A percentile compares a stretch with the other conserved stretches of the same genome.
phyloP scores from a whole-genome alignment of 441 rosid genomes.

The Populus hybrid region DNA sequence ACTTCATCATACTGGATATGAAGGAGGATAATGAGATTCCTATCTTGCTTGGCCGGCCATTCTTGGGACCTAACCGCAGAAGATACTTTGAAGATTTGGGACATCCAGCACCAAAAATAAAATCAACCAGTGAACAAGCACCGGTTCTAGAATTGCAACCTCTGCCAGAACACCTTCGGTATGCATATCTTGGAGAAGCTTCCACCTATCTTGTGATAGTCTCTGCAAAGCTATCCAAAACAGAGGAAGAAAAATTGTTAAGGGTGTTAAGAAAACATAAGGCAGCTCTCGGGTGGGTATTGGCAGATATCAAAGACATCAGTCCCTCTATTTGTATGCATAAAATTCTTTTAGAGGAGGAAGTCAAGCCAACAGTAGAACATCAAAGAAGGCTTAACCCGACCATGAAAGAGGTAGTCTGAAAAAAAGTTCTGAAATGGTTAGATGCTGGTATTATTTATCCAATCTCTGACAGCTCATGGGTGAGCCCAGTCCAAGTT shows the following conservation, averaged over 20 bases:
- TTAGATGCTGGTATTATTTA: not conserved
- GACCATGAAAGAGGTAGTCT: not conserved
- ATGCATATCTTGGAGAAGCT: too few species aligned
- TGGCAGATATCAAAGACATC: not conserved
- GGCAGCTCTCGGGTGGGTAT: not conserved
- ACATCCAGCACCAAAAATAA: too few species aligned
- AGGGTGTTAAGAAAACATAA: not conserved
- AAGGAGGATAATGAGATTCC: not conserved
- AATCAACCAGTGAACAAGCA: too few species aligned
- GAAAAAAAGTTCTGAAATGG: too few species aligned
- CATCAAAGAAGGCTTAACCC: not conserved
- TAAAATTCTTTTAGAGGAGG: too few species aligned
- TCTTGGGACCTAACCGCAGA: too few species aligned
- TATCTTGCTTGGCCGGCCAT: not conserved
- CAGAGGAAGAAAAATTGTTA: not conserved
- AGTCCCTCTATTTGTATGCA: not conserved
- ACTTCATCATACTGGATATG: not conserved
- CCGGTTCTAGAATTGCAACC: too few species aligned
- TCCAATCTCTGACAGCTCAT: not conserved
- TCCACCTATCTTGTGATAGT: too few species aligned
- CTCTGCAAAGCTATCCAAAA: not conserved
- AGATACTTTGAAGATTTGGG: too few species aligned
- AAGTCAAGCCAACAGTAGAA: not conserved
- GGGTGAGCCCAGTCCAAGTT: not conserved
- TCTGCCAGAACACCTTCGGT: too few species aligned